Evolutionary conservation across 495 filamentous ascomycete species (phyloP).

Genomic region (Penicillium canariense): DNA sequence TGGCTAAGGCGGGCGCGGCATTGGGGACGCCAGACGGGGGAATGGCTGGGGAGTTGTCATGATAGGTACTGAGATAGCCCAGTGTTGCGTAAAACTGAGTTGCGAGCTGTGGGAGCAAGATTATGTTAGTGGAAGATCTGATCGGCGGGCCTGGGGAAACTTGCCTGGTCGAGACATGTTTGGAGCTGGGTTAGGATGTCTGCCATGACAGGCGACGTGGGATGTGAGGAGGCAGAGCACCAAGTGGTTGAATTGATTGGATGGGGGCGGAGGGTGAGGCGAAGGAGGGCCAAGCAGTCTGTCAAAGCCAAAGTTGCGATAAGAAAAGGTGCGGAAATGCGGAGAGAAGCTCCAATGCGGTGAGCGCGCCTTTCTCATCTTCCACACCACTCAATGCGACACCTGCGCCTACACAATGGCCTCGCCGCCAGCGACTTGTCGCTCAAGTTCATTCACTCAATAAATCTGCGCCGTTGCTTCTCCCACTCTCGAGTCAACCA

Average conservation of each 20-base stretch:
- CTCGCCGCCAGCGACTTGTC: slow-evolving; percentile 10
- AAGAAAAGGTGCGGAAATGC: slow-evolving; percentile 23
- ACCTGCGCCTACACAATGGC: slow-evolving; percentile 16
- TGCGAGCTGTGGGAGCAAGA: slow-evolving; percentile 57
- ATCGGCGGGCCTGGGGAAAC: background rate
- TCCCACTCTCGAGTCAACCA: slow-evolving; percentile 12
- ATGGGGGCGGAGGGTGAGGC: background rate
- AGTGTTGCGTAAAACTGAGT: slow-evolving; percentile 87
- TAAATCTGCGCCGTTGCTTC: slow-evolving; percentile 11
- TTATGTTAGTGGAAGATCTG: slow-evolving; percentile 5
- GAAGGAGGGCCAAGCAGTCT: background rate
- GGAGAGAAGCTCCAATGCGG: slow-evolving; percentile 32
- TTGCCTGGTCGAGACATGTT: slow-evolving; percentile 87
- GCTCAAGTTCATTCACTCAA: background rate
- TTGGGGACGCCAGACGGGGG: slow-evolving; percentile 57
- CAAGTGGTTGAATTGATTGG: background rate
- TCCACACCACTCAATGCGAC: slow-evolving; percentile 23
- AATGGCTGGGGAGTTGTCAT: slow-evolving; percentile 67
- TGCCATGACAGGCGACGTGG: slow-evolving; percentile 57
- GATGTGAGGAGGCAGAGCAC: background rate
- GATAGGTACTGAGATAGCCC: slow-evolving; percentile 78
- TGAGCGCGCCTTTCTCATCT: slow-evolving; percentile 13
- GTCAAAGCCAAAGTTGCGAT: slow-evolving; percentile 3
- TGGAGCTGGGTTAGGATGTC: slow-evolving; percentile 93
- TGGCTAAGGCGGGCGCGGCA: slow-evolving; percentile 44